Evolutionary conservation across 257 asterid genomes (phyloP).

Genomic region (Solanum stenotomum): DNA sequence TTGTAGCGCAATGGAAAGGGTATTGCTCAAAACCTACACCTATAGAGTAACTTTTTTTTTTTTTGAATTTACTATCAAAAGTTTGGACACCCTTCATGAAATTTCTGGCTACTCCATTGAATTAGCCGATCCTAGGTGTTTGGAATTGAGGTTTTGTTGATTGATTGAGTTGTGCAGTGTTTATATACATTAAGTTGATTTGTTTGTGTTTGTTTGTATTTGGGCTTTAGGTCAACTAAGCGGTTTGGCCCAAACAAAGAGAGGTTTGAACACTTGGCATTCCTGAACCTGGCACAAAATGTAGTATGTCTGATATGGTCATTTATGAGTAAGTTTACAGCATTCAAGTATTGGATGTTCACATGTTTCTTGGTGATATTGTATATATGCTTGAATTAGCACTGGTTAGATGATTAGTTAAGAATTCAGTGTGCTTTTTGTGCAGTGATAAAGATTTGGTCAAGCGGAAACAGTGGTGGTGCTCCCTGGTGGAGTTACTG

Average conservation of each 20-base stretch:
- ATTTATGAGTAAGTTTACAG: conserved; percentile 57
- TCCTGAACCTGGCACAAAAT: conserved; percentile 83
- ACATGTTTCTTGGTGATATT: background rate
- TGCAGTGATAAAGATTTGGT: conserved; percentile 82
- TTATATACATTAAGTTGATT: background rate
- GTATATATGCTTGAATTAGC: background rate
- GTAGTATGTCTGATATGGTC: conserved; percentile 92
- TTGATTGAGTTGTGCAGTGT: background rate
- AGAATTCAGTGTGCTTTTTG: background rate
- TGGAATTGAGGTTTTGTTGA: background rate
- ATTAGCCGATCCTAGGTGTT: background rate
- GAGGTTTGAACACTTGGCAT: conserved; percentile 97
- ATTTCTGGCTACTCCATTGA: too few species aligned
- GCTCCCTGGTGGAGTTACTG: conserved; percentile 98
- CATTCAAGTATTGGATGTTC: background rate
- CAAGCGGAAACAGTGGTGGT: conserved; percentile 51
- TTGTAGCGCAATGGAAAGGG: too few species aligned
- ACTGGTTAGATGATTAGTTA: background rate
- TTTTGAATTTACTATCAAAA: too few species aligned
- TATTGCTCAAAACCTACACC: too few species aligned
- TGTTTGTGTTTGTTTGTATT: background rate
- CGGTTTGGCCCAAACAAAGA: conserved; percentile 67
- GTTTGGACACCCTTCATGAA: too few species aligned
- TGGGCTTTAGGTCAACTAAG: conserved; percentile 69
- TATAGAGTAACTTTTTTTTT: too few species aligned